A percentile compares a stretch with the other conserved stretches of the same genome.
Conservation (phyloP, 2,329 filamentous ascomycete genomes). For the Tolypocladium nubicola region DNA sequence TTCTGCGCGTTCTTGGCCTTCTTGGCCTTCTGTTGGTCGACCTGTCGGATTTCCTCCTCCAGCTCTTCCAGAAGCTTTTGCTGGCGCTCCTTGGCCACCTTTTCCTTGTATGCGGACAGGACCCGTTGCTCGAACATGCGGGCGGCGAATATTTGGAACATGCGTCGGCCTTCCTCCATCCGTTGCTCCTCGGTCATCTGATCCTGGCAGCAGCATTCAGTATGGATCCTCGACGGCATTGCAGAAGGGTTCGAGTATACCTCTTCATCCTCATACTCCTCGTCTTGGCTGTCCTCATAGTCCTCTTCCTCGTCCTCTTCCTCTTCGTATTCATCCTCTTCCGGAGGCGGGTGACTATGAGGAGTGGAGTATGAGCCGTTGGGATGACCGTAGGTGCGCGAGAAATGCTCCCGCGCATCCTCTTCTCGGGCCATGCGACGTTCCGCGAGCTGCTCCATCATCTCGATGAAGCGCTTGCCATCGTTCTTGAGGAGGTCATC, state of each 20-base stretch:
- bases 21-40: constrained; percentile 76
- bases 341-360: constrained; percentile 67
- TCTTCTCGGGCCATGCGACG: constrained; percentile 95
- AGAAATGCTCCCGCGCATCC: constrained; percentile 57
- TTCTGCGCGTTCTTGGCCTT: constrained; percentile 91
- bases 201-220: constrained; percentile 55
- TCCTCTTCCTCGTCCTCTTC: constrained; percentile 54
- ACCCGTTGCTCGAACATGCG: constrained; percentile 99
- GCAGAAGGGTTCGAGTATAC: constrained; percentile 39
- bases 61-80: constrained; percentile 84
- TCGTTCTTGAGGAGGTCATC: constrained; percentile 98
- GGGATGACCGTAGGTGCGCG: constrained; percentile 46
- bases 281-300: constrained; percentile 51
- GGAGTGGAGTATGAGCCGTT: constrained; percentile 48
- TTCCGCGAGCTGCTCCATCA: constrained; percentile 99
- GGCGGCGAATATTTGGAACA: constrained; percentile 99
- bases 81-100: constrained; percentile 87
- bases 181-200: constrained; percentile 96
- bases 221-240: constrained; percentile 28
- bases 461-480: constrained; percentile 98
- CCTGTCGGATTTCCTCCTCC: constrained; percentile 69
- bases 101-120: constrained; percentile 93
- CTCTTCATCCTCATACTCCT: constrained; percentile 72
- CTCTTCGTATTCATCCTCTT: constrained; percentile 66
- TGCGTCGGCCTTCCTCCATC: constrained; percentile 95